Evolutionary conservation across 2,329 filamentous ascomycete genomes (phyloP).

Genomic region (Aspergillus fructus): DNA sequence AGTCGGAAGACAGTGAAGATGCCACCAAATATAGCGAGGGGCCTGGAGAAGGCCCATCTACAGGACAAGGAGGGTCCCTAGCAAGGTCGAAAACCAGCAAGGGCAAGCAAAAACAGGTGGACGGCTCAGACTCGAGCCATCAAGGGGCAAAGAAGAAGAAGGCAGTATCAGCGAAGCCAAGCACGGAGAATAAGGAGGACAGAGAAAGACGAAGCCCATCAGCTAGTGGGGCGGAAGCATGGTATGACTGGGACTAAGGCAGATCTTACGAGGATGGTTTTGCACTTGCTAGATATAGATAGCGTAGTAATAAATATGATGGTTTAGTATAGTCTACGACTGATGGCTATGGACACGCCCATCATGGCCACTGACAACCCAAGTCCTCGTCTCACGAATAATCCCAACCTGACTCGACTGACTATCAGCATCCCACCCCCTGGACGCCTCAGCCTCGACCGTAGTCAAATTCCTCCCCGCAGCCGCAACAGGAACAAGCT

Average conservation of each 20-base stretch:
- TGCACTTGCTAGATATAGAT: no score
- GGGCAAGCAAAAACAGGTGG: neutral
- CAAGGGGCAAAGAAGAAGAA: neutral
- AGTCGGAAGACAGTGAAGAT: neutral
- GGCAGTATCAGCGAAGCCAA: neutral
- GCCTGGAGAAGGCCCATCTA: neutral
- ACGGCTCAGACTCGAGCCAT: neutral
- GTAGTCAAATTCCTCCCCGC: neutral
- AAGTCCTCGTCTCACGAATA: conserved; percentile 15
- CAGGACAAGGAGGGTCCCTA: neutral
- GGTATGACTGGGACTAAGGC: no score
- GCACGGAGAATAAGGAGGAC: neutral
- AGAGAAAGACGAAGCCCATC: no score
- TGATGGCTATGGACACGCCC: neutral
- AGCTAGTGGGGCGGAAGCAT: no score
- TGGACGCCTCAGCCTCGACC: conserved; percentile 3
- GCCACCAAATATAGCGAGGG: neutral
- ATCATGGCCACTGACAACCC: conserved; percentile 5
- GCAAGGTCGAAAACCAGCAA: neutral
- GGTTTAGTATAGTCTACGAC: no score
- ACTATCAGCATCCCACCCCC: conserved; percentile 16
- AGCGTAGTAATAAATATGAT: no score
- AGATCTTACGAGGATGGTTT: no score
- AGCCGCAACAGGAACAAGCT: neutral
- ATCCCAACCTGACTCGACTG: conserved; percentile 19